Evolutionary conservation across 2,329 filamentous ascomycete genomes (phyloP).

Genomic region (Apiospora koreana): DNA sequence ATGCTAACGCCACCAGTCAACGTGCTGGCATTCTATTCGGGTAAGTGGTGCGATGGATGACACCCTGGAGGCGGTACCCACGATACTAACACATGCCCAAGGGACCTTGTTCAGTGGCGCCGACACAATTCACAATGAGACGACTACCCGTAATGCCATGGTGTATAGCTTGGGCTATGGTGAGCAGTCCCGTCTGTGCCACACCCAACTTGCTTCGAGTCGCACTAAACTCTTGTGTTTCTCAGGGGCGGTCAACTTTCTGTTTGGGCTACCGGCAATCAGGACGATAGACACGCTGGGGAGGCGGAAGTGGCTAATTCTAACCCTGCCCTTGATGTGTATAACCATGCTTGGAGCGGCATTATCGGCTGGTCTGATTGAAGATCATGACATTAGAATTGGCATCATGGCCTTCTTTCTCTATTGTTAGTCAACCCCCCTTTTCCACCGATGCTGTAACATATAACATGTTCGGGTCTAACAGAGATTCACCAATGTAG

Average conservation of each 20-base stretch:
- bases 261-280: slow-evolving; percentile 43
- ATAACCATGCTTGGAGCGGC: slow-evolving; percentile 42
- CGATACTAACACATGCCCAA: neutral
- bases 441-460: neutral
- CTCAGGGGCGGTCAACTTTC: slow-evolving; percentile 42
- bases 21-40: slow-evolving; percentile 46
- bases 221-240: slow-evolving; percentile 29
- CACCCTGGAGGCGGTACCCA: neutral
- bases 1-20: slow-evolving; percentile 31
- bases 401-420: slow-evolving; percentile 39
- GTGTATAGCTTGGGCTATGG: slow-evolving; percentile 19
- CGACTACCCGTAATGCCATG: neutral
- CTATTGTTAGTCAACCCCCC: slow-evolving; percentile 27
- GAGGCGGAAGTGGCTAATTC: slow-evolving; percentile 42
- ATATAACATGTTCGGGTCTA: neutral
- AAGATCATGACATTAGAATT: slow-evolving; percentile 20
- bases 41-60: slow-evolving; percentile 21
- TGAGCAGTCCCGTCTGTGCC: slow-evolving; percentile 43
- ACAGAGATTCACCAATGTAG: slow-evolving; percentile 18
- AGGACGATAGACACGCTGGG: slow-evolving; percentile 42
- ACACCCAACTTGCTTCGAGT: slow-evolving; percentile 25
- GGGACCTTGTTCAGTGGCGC: slow-evolving; percentile 13
- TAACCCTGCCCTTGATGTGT: slow-evolving; percentile 45
- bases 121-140: slow-evolving; percentile 35
- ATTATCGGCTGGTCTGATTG: slow-evolving; percentile 25